Evolutionary conservation across 495 filamentous ascomycete species (phyloP).

Genomic region (Tuber borchii): DNA sequence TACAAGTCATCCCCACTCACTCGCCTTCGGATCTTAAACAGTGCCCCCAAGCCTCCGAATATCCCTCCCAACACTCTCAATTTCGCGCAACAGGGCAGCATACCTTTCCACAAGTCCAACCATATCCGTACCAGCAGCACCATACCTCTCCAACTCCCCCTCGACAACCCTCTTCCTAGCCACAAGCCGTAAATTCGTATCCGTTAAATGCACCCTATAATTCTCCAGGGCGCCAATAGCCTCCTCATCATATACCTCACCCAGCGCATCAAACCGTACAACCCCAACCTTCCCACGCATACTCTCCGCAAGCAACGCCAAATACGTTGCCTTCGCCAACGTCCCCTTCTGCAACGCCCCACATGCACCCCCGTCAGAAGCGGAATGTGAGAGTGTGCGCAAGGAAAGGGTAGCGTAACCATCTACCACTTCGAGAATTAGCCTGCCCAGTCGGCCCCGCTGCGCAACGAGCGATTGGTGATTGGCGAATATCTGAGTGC

Average conservation of each 20-base stretch:
- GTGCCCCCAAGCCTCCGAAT: slow-evolving; percentile 32
- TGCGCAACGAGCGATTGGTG: slow-evolving; percentile 11
- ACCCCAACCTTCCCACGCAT: slow-evolving; percentile 38
- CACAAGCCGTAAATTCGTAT: slow-evolving; percentile 34
- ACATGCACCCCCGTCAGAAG: slow-evolving; percentile 2
- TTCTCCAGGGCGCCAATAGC: slow-evolving; percentile 38
- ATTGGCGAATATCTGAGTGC: slow-evolving; percentile 24
- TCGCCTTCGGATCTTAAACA: not conserved
- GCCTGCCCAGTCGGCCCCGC: slow-evolving; percentile 15
- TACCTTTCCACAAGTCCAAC: slow-evolving; percentile 37
- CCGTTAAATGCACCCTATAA: slow-evolving; percentile 35
- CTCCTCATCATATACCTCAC: slow-evolving; percentile 38
- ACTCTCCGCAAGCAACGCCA: slow-evolving; percentile 31
- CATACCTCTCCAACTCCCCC: slow-evolving; percentile 41
- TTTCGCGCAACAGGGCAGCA: slow-evolving; percentile 26
- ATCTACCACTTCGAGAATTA: slow-evolving; percentile 14
- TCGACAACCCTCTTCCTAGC: slow-evolving; percentile 39
- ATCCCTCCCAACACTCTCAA: slow-evolving; percentile 37
- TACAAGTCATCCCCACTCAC: not conserved
- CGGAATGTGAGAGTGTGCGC: slow-evolving; percentile 15
- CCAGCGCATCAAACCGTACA: slow-evolving; percentile 30
- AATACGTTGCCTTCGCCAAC: slow-evolving; percentile 27
- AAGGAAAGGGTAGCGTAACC: slow-evolving; percentile 10
- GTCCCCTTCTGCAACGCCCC: slow-evolving; percentile 15
- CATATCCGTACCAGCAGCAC: slow-evolving; percentile 42